These are phyloP conservation scores for Bretschneidera sinensis DNA, from an alignment of 345 rosid genomes.

Conservation along the genomic window DNA sequence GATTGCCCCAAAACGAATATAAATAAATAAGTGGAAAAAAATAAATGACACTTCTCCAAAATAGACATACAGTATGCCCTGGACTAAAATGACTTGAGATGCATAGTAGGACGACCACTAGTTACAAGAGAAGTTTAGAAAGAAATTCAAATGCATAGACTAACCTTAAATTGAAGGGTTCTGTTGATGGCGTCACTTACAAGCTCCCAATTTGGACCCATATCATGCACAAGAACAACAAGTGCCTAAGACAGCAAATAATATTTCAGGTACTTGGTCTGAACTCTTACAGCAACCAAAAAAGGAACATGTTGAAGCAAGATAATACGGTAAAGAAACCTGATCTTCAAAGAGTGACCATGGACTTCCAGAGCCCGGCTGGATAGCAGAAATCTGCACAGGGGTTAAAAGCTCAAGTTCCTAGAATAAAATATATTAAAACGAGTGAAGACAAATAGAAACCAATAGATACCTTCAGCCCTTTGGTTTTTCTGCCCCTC, in stretches of 20 bases:
- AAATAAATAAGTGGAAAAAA: neutral
- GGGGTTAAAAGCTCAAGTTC: conserved; percentile 22
- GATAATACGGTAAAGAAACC: conserved; percentile 35
- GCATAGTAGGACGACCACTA: too few relatives aligned
- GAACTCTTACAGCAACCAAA: conserved; percentile 15
- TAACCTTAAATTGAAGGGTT: conserved; percentile 86
- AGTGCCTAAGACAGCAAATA: conserved; percentile 63
- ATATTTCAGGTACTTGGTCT: conserved; percentile 19
- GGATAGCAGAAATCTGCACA: conserved; percentile 64
- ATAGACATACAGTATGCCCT: too few relatives aligned
- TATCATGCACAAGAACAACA: conserved; percentile 95
- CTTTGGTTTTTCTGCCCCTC: conserved; percentile 71
- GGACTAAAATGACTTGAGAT: too few relatives aligned
- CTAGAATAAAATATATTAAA: conserved; percentile 6
- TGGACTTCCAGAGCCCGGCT: conserved; percentile 75
- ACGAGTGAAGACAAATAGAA: conserved; percentile 14
- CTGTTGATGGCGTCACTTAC: conserved; percentile 93
- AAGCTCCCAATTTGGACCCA: conserved; percentile 99
- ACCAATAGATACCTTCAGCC: conserved; percentile 54
- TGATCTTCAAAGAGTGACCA: conserved; percentile 99
- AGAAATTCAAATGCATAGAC: conserved; percentile 13
- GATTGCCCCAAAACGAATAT: conserved; percentile 5
- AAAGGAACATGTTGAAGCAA: conserved; percentile 14
- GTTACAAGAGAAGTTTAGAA: neutral
- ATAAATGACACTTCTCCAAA: neutral